Percentiles rank a stretch among this genome's conserved stretches.
Conservation (phyloP, 768 basidiomycete species). For the Thelephora ganbajun region DNA sequence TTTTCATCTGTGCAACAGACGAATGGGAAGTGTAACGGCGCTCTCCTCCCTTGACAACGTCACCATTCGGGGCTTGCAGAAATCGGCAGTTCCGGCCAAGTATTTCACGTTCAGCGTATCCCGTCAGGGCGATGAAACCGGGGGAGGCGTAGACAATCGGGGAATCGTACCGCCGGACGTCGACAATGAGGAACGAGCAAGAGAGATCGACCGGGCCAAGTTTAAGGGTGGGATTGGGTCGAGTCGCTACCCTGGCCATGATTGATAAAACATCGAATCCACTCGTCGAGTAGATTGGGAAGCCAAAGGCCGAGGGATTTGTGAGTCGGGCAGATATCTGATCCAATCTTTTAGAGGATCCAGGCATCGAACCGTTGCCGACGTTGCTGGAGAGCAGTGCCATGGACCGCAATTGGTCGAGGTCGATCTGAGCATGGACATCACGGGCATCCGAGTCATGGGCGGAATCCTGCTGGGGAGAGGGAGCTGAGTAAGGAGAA, state of each 20-base stretch:
- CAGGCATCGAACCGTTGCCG: no score
- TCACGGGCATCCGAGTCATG: no score
- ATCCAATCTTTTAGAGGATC: no score
- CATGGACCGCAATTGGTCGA: no score
- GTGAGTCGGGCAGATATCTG: conserved; percentile 8
- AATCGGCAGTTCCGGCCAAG: conserved; percentile 87
- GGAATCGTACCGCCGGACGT: conserved; percentile 64
- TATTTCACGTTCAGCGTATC: conserved; percentile 62
- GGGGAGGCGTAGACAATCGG: conserved; percentile 90
- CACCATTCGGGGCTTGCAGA: conserved; percentile 64
- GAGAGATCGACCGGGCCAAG: conserved; percentile 89
- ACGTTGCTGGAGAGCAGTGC: no score
- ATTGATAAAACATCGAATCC: conserved; percentile 86
- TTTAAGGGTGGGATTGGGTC: conserved; percentile 58
- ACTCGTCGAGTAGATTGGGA: conserved; percentile 74
- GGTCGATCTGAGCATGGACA: no score
- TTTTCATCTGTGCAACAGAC: conserved; percentile 54
- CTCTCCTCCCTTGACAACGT: conserved; percentile 34
- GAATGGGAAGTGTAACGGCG: conserved; percentile 50
- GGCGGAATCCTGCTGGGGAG: no score
- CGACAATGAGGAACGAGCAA: conserved; percentile 86
- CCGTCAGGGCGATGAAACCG: conserved; percentile 65
- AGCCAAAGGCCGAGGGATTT: conserved; percentile 15
- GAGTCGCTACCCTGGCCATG: conserved; percentile 59
- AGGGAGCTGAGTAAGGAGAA: no score